These are phyloP conservation scores for Articulospora tetracladia DNA, from an alignment of 495 filamentous ascomycete species.

Conservation along the genomic window DNA sequence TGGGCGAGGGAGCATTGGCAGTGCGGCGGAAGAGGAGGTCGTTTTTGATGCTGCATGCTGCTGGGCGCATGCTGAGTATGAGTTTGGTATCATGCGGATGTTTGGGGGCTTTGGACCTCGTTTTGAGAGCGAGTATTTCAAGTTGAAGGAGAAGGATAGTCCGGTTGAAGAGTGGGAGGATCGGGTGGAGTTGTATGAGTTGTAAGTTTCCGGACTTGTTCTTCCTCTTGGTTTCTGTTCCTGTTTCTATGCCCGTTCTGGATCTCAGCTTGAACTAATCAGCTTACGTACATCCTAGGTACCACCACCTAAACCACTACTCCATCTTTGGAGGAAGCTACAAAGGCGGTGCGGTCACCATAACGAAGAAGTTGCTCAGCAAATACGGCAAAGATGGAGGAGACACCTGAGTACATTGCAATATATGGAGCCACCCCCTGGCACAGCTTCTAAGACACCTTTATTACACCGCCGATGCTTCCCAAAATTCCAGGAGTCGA, in stretches of 20 bases:
- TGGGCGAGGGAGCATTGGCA: constrained; percentile 57
- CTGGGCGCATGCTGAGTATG: constrained; percentile 87
- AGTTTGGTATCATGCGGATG: constrained; percentile 92
- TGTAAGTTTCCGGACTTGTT: constrained; percentile 51
- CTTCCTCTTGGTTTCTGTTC: not conserved
- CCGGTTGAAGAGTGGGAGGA: constrained; percentile 83
- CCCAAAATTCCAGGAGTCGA: too few relatives aligned
- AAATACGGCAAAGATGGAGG: constrained; percentile 17
- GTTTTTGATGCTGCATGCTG: constrained; percentile 77
- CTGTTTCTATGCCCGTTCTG: not conserved
- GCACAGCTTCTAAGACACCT: too few relatives aligned
- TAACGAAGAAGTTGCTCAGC: constrained; percentile 15
- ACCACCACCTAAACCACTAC: constrained; percentile 89
- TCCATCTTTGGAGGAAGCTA: constrained; percentile 69
- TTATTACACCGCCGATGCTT: too few relatives aligned
- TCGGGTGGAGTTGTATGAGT: constrained; percentile 71
- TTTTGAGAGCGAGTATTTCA: constrained; percentile 76
- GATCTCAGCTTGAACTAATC: constrained; percentile 3
- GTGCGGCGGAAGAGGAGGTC: constrained; percentile 65
- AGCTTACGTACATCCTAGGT: constrained; percentile 40
- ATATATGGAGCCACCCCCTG: too few relatives aligned
- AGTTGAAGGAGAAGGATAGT: constrained; percentile 70
- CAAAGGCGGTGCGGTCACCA: constrained; percentile 12
- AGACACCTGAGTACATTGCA: too few relatives aligned
- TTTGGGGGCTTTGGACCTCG: constrained; percentile 79